These are phyloP conservation scores for Elymus sibiricus DNA, from an alignment of 176 grass and related monocot species.

Conservation along the genomic window DNA sequence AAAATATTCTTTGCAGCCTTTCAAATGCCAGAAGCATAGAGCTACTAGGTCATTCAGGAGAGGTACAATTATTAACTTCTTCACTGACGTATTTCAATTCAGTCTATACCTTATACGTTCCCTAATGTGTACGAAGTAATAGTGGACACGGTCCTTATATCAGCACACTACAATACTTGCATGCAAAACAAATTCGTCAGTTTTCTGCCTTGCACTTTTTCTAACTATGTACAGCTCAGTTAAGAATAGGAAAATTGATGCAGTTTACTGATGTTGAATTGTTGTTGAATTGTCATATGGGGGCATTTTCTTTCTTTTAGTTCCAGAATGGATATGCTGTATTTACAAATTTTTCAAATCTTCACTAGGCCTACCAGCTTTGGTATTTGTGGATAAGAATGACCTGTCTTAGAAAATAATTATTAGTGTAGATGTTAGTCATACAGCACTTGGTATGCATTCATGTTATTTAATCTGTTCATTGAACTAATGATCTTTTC, in stretches of 20 bases:
- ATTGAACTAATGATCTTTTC: not conserved
- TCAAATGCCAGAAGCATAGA: conserved; percentile 31
- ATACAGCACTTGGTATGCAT: not conserved
- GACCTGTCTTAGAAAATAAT: not conserved
- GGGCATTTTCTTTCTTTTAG: not conserved
- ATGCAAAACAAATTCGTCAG: not conserved
- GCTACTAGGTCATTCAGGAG: conserved; percentile 10
- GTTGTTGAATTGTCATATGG: not conserved
- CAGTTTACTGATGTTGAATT: not conserved
- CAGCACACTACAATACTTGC: not conserved
- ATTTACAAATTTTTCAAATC: not conserved
- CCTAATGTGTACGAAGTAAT: not conserved
- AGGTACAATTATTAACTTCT: not conserved
- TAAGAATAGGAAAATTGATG: not conserved
- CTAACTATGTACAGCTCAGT: not conserved
- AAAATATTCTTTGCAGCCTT: conserved; percentile 12
- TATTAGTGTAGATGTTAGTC: not conserved
- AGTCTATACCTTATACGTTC: not conserved
- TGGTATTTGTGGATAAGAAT: not conserved
- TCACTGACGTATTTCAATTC: not conserved
- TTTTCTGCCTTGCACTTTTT: not conserved
- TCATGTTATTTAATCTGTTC: not conserved
- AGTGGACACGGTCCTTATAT: not conserved
- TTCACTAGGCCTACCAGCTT: not conserved
- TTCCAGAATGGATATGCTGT: not conserved